Base-by-base conservation (phyloP, 805 yeast species). In the Candida arabinofermentans region DNA sequence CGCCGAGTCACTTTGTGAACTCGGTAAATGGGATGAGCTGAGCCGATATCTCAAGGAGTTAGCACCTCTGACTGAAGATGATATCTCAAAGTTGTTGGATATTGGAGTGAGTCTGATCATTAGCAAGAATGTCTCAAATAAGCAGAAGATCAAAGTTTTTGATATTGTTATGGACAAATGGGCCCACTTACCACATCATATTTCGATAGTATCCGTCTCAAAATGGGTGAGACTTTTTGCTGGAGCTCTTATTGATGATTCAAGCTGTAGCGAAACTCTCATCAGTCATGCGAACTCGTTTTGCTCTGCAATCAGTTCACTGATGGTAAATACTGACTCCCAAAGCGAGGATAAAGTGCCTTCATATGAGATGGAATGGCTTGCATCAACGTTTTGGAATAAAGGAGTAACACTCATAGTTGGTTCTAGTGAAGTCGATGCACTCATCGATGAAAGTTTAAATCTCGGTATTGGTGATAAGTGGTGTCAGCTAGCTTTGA, bases 311-410 rank as follows among this genome's bases (percentile, higher is more conserved):
- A 21, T 33, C 10, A 24, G 36, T 19, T 38, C 32, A 10, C 3
- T 16, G 27, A n/a, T n/a, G n/a, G n/a, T n/a, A n/a, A n/a, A n/a
- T n/a, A n/a, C n/a, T n/a, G n/a, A n/a, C n/a, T n/a, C n/a, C n/a
- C 29, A 27, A 22, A 32, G 33, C 4, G 24, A 48, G 21, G 29
- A 27, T 12, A 45, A 36, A 0, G 48, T 57, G 43, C 39, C 40
- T 8, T 30, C 29, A 5, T 42, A 36, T 27, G 71, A 67, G 37
- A 38, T 65, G 24, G 71, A 68, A 48, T 61, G 62, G 60, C 44
- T 70, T 8, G 56, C 67, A 1, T 61, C 66, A 2, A 47, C 55
- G 1, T 54, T 64, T 34, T 70, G 74, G 74, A 69, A 70, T 36
- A 48, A 50, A 32, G 72, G 72, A 1, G 62, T 69, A 4, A 56